phyloP scores from a whole-genome alignment of 1,284 basidiomycete genomes.

The Cryptococcus hybrid region DNA sequence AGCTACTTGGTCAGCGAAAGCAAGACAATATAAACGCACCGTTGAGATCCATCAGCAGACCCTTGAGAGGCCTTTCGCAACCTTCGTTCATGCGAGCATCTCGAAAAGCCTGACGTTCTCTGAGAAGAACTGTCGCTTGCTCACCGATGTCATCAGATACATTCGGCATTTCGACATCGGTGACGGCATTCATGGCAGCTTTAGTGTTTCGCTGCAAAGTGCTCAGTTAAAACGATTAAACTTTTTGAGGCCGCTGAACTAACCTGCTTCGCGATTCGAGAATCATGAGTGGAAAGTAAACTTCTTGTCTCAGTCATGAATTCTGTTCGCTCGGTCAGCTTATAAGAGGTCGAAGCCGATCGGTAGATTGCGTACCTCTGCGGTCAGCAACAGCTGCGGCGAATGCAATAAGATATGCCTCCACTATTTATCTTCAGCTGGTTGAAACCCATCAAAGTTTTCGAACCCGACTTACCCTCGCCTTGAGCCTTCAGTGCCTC shows the following conservation, averaged over 20 bases:
- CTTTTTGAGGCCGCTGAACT: not conserved
- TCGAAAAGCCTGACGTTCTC: slow-evolving; percentile 27
- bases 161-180: slow-evolving; percentile 13
- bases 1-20: not conserved
- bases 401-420: slow-evolving; percentile 45
- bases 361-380: slow-evolving; percentile 21
- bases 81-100: slow-evolving; percentile 29
- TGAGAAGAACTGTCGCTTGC: slow-evolving; percentile 19
- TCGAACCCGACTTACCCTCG: slow-evolving; percentile 22
- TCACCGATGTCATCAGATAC: slow-evolving; percentile 24
- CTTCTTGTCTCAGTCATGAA: slow-evolving; percentile 43
- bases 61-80: slow-evolving; percentile 42
- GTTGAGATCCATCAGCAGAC: slow-evolving; percentile 36
- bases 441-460: slow-evolving; percentile 6
- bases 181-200: slow-evolving; percentile 26
- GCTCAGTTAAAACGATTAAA: not conserved
- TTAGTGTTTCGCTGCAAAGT: slow-evolving; percentile 23
- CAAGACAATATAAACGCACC: slow-evolving; percentile 16
- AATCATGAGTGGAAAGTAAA: slow-evolving; percentile 30
- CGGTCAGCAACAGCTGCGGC: slow-evolving; percentile 44
- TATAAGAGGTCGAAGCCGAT: too few relatives aligned
- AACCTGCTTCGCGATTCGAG: slow-evolving; percentile 28
- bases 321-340: slow-evolving; percentile 18
- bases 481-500: slow-evolving; percentile 44
- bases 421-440: slow-evolving; percentile 16